A percentile compares a stretch with the other conserved stretches of the same genome.
These are phyloP conservation scores for Ogataea zsoltii DNA, from an alignment of 805 yeast genomes.

Conservation along the genomic window DNA sequence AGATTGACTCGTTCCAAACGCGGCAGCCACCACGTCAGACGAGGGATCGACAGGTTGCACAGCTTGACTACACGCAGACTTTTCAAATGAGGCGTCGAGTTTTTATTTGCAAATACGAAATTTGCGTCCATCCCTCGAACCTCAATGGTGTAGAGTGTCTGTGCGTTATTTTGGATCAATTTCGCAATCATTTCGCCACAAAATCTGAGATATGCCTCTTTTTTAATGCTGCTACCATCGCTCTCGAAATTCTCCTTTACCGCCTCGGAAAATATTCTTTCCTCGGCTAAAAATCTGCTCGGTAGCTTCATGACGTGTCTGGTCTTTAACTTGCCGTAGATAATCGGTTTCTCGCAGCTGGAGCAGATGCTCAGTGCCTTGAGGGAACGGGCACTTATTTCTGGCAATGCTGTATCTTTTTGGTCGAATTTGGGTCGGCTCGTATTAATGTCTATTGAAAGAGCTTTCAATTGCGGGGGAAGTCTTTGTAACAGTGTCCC, in stretches of 20 bases:
- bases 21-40: conserved; percentile 28
- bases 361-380: conserved; percentile 13
- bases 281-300: conserved; percentile 12
- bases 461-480: conserved; percentile 19
- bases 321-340: conserved; percentile 18
- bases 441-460: conserved; percentile 17
- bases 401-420: conserved; percentile 7
- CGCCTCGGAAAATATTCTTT: conserved; percentile 11
- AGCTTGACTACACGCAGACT: conserved; percentile 17
- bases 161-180: conserved; percentile 12
- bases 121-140: conserved; percentile 25
- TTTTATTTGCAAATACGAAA: conserved; percentile 15
- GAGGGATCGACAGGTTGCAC: conserved; percentile 25
- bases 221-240: conserved; percentile 14
- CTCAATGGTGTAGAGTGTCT: conserved; percentile 21
- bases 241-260: conserved; percentile 14
- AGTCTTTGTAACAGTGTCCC: conserved; percentile 10
- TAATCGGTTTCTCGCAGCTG: conserved; percentile 14
- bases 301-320: conserved; percentile 20
- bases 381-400: conserved; percentile 8
- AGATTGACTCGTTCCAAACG: conserved; percentile 18
- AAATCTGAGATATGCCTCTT: conserved; percentile 14
- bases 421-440: conserved; percentile 11
- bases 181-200: conserved; percentile 21
- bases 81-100: conserved; percentile 7